phyloP scores from a whole-genome alignment of 1,284 basidiomycete species.

The Cerioporus squamosus region DNA sequence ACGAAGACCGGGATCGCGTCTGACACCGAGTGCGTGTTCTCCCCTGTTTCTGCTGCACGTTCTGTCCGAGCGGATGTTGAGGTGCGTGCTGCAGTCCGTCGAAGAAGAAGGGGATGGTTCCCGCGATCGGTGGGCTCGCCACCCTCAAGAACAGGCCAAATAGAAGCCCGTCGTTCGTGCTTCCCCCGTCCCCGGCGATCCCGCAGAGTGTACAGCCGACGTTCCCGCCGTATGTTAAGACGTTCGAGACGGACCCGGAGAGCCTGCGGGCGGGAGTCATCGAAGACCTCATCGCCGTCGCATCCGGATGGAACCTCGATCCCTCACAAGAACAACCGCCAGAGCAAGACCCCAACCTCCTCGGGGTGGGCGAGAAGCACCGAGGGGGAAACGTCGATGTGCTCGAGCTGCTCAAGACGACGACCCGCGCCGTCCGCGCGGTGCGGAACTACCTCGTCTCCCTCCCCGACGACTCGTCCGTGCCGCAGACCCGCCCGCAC shows the following conservation, averaged over 20 bases:
- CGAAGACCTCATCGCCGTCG: constrained; percentile 67
- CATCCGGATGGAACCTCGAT: constrained; percentile 56
- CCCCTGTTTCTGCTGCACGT: background rate
- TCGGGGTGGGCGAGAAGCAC: constrained; percentile 28
- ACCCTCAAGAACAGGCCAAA: constrained; percentile 41
- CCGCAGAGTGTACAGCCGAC: constrained; percentile 50
- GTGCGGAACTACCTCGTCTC: constrained; percentile 82
- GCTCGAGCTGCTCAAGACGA: constrained; percentile 69
- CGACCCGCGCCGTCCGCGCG: constrained; percentile 76
- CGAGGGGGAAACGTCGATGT: constrained; percentile 49
- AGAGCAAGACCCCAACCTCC: constrained; percentile 28
- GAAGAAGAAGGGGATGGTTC: constrained; percentile 68
- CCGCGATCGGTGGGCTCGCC: constrained; percentile 67
- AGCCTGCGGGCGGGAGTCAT: constrained; percentile 71
- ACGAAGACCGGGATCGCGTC: constrained; percentile 81
- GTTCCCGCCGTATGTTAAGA: constrained; percentile 60
- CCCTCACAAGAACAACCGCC: constrained; percentile 20
- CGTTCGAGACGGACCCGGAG: constrained; percentile 73
- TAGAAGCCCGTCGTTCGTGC: constrained; percentile 48
- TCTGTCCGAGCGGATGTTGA: constrained; percentile 7
- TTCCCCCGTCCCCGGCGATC: constrained; percentile 70
- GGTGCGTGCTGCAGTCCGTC: constrained; percentile 44
- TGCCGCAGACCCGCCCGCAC: constrained; percentile 51
- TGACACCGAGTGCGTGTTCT: constrained; percentile 65
- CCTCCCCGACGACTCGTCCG: constrained; percentile 74